phyloP scores from a whole-genome alignment of 352 stramenopile species.

The Phytophthora syringae region DNA sequence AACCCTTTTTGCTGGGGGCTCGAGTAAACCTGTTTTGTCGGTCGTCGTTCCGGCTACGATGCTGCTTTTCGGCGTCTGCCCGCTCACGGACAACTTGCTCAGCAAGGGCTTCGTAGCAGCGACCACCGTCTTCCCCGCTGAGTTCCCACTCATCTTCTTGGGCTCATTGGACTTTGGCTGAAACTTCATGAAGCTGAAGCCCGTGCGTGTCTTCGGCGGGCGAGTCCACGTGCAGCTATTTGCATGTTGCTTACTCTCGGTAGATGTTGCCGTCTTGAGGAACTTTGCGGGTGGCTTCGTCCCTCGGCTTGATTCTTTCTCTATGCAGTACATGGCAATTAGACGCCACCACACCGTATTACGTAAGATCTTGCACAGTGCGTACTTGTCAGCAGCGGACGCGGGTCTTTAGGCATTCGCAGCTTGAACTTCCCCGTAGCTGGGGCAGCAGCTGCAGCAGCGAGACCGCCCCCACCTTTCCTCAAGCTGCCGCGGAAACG shows the following conservation, averaged over 20 bases:
- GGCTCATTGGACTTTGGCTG: slow-evolving; percentile 13
- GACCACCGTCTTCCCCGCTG: slow-evolving; percentile 14
- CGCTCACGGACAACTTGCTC: slow-evolving; percentile 23
- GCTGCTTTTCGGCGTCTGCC: slow-evolving; percentile 17
- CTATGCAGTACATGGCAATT: slow-evolving; percentile 3
- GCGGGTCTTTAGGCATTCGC: slow-evolving; percentile 16
- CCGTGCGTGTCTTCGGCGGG: slow-evolving; percentile 14
- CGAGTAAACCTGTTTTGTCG: slow-evolving; percentile 12
- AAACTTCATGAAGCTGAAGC: slow-evolving; percentile 36
- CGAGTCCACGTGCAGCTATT: neutral
- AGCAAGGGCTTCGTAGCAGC: slow-evolving; percentile 19
- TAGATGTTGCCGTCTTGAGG: slow-evolving; percentile 3
- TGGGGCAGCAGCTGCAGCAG: neutral
- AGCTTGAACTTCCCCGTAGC: slow-evolving; percentile 38
- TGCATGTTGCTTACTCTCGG: slow-evolving; percentile 20
- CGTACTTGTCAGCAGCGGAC: slow-evolving; percentile 31
- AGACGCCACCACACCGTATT: neutral
- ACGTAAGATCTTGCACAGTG: neutral
- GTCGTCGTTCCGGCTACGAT: neutral
- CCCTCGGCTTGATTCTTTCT: slow-evolving; percentile 26
- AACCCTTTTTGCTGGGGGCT: slow-evolving; percentile 12
- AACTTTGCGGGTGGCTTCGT: slow-evolving; percentile 31
- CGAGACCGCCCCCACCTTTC: neutral
- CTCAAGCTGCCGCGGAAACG: slow-evolving; percentile 11
- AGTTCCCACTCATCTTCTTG: neutral